Evolutionary conservation across 2,329 filamentous ascomycete species (phyloP).

Genomic region (Botryosphaeria dothidea): DNA sequence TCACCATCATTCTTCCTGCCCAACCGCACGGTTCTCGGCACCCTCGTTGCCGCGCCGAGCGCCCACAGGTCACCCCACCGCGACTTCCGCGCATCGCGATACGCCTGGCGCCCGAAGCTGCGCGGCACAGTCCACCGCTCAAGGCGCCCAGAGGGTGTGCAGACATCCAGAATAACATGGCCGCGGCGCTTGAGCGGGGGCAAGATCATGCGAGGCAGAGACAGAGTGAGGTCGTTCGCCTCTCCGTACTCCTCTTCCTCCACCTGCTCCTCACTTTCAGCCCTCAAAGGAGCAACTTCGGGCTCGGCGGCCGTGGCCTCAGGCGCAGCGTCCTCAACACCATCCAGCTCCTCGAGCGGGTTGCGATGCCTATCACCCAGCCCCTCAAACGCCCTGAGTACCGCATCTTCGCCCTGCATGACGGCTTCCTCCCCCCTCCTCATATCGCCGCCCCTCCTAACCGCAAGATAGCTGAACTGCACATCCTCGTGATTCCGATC

Average conservation of each 20-base stretch:
- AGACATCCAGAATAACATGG: conserved; percentile 87
- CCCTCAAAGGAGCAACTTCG: neutral
- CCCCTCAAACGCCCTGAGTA: conserved; percentile 65
- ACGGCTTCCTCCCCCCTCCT: conserved; percentile 41
- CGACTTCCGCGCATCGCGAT: conserved; percentile 88
- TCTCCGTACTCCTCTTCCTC: neutral
- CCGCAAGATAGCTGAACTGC: conserved; percentile 83
- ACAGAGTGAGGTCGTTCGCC: conserved; percentile 53
- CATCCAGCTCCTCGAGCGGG: conserved; percentile 3
- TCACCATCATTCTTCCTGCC: conserved; percentile 50
- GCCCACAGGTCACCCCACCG: conserved; percentile 96
- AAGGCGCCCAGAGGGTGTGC: conserved; percentile 79
- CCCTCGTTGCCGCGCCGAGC: conserved; percentile 84
- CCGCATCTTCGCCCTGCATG: conserved; percentile 61
- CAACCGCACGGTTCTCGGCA: conserved; percentile 60
- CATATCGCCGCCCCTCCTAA: conserved; percentile 73
- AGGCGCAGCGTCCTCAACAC: conserved; percentile 20
- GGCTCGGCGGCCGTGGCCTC: conserved; percentile 21
- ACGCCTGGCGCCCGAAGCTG: conserved; percentile 77
- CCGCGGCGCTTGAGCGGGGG: conserved; percentile 83
- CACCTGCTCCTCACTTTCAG: neutral
- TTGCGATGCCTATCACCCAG: conserved; percentile 48
- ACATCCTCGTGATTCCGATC: conserved; percentile 86
- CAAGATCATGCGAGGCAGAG: conserved; percentile 76
- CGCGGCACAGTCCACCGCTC: conserved; percentile 93